Evolutionary conservation across 371 early-diverging fungal genomes (phyloP).

Genomic region (Nematocida sp.): DNA sequence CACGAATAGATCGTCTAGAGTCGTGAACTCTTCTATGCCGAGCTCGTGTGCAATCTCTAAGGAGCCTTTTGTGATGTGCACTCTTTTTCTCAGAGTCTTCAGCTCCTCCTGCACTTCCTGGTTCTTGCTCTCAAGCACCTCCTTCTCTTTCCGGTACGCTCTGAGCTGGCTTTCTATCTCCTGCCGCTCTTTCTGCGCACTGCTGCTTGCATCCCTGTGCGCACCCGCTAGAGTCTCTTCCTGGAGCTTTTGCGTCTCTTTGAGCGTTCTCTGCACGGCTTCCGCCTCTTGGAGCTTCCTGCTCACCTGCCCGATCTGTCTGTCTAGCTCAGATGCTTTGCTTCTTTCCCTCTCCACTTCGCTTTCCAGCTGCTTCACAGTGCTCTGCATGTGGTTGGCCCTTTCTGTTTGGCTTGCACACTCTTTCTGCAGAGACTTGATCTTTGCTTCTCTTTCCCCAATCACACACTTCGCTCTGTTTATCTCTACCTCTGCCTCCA

Average conservation of each 20-base stretch:
- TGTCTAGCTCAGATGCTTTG: neutral
- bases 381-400: neutral
- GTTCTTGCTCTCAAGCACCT: neutral
- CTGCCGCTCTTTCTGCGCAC: neutral
- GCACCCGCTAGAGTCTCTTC: neutral
- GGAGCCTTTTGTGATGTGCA: slow-evolving; percentile 4
- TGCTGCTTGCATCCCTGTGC: neutral
- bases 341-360: too few species aligned
- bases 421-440: neutral
- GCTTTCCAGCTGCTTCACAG: neutral
- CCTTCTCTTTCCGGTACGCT: neutral
- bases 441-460: slow-evolving; percentile 11
- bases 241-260: neutral
- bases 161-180: neutral
- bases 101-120: slow-evolving; percentile 1
- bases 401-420: neutral
- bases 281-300: too few species aligned
- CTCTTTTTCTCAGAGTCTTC: too few species aligned
- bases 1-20: slow-evolving; percentile 35
- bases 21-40: slow-evolving; percentile 34
- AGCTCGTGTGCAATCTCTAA: slow-evolving; percentile 20
- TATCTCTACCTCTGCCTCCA: slow-evolving; percentile 4
- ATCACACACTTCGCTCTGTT: slow-evolving; percentile 39
- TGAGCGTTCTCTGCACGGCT: too few species aligned
- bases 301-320: neutral